phyloP scores from a whole-genome alignment of 2,329 filamentous ascomycete species.

The Madurella mycetomatis region DNA sequence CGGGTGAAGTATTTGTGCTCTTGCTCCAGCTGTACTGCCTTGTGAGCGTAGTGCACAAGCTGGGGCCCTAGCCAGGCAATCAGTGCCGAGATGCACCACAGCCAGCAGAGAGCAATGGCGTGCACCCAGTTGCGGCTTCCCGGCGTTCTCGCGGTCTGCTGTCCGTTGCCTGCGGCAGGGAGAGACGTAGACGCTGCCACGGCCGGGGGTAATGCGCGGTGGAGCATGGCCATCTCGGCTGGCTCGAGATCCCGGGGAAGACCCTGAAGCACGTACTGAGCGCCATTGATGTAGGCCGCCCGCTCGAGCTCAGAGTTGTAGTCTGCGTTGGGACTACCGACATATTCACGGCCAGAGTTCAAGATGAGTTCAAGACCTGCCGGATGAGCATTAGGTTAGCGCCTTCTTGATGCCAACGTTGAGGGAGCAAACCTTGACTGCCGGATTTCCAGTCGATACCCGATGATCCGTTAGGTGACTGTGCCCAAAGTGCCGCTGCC shows the following conservation, averaged over 20 bases:
- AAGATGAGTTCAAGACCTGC: slow-evolving; percentile 42
- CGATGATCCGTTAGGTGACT: not conserved
- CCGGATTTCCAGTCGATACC: slow-evolving; percentile 14
- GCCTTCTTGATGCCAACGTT: not conserved
- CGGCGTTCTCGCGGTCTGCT: not conserved
- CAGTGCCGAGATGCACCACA: not conserved
- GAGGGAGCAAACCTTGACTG: slow-evolving; percentile 6
- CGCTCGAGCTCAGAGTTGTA: slow-evolving; percentile 47
- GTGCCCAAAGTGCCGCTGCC: not conserved
- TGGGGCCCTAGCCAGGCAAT: not conserved
- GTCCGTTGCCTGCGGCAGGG: not conserved
- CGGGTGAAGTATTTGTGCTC: not conserved
- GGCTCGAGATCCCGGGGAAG: slow-evolving; percentile 54
- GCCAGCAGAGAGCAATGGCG: not conserved
- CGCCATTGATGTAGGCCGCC: slow-evolving; percentile 59
- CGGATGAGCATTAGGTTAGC: not conserved
- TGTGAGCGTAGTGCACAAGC: not conserved
- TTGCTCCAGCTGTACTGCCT: not conserved
- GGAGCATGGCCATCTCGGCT: slow-evolving; percentile 50
- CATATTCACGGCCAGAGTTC: slow-evolving; percentile 39
- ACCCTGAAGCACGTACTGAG: slow-evolving; percentile 60
- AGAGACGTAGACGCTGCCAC: slow-evolving; percentile 14
- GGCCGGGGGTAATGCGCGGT: slow-evolving; percentile 44
- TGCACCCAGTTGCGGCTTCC: not conserved
- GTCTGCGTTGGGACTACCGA: slow-evolving; percentile 28